Base-by-base conservation (phyloP, 2,329 filamentous ascomycete species). In the Cladosporium sp. region DNA sequence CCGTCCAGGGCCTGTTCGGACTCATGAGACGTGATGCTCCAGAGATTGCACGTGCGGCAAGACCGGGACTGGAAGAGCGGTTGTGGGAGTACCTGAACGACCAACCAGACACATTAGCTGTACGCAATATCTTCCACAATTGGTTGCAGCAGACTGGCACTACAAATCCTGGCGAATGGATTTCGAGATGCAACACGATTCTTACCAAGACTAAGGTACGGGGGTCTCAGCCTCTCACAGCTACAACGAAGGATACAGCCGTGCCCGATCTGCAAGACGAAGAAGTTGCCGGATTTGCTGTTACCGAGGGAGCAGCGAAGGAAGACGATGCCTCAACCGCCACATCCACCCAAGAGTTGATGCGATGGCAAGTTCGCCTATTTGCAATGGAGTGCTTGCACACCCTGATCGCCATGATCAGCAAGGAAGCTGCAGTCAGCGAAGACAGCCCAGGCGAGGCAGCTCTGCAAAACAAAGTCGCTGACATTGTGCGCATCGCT, bases 351-450 rank as follows among this genome's bases (percentile, higher is more conserved):
- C 93, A 96, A 72, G 95, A 99, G 76, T 87, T 95, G 16, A 82
- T 99, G 67, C 89, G 93, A 70, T 99, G 95, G 95, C 95, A 99
- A 77, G 94, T 97, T 7, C 89, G 92, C 37, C 93, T 93, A 1
- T 98, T 98, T 78, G 93, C 93, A 14, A 93, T 99, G 87, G 88
- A 90, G 70, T 93, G 93, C 75, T 84, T 99, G 53, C 89, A 88
- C 69, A 92, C 97, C 69, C 86, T 98, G 26, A 89, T 98, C 69
- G 80, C 85, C 50, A 86, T 94, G 64, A 88, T 96, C 31, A 88
- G 86, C 67, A 94, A 93, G 77, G 91, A 95, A 65, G 87, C 92
- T 28, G 84, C 91, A 23, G 87, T 89, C 33, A 90, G 93, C 67
- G 91, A 91, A 37, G 90, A 93, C 44, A 93, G 93, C 6, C 83